phyloP scores from a whole-genome alignment of 495 filamentous ascomycete species.

The Elaphomyces granulatus region DNA sequence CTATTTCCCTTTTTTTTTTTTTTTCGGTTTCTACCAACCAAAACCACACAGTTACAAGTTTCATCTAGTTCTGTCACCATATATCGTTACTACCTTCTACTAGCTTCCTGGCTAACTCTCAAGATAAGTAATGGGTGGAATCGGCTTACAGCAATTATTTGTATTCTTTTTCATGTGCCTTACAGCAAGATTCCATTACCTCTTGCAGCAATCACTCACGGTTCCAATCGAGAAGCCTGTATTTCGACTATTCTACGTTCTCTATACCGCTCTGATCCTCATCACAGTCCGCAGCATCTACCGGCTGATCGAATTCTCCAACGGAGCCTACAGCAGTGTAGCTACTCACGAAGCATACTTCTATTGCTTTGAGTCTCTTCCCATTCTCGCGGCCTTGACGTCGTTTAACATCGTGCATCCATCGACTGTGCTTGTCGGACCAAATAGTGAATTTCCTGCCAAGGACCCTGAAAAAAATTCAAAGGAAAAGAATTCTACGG shows the following conservation, averaged over 20 bases:
- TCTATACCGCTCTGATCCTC: constrained; percentile 33
- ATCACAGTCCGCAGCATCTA: constrained; percentile 47
- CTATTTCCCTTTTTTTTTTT: constrained; percentile 41
- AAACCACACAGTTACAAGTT: too few relatives aligned
- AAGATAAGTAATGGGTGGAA: constrained; percentile 42
- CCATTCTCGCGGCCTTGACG: constrained; percentile 39
- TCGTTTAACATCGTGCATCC: constrained; percentile 38
- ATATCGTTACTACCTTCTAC: too few relatives aligned
- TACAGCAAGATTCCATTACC: constrained; percentile 33
- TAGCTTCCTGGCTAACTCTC: too few relatives aligned
- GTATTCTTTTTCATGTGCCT: constrained; percentile 35
- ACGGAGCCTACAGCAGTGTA: constrained; percentile 26
- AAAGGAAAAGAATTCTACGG: too few relatives aligned
- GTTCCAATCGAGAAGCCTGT: constrained; percentile 4
- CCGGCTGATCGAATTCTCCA: constrained; percentile 40
- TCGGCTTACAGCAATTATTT: constrained; percentile 42
- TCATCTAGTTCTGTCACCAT: too few relatives aligned
- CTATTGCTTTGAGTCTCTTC: constrained; percentile 41
- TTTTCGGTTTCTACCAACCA: too few relatives aligned
- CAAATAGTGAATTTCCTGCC: constrained; percentile 22
- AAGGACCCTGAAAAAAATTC: too few relatives aligned
- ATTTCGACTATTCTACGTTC: constrained; percentile 33
- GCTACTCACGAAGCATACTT: constrained; percentile 38
- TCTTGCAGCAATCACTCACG: constrained; percentile 20
- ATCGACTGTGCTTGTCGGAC: constrained; percentile 35